Percentiles rank a stretch among this genome's conserved stretches.
These are phyloP conservation scores for Elymus sibiricus DNA, from an alignment of 176 grass and related monocot genomes.

Conservation along the genomic window DNA sequence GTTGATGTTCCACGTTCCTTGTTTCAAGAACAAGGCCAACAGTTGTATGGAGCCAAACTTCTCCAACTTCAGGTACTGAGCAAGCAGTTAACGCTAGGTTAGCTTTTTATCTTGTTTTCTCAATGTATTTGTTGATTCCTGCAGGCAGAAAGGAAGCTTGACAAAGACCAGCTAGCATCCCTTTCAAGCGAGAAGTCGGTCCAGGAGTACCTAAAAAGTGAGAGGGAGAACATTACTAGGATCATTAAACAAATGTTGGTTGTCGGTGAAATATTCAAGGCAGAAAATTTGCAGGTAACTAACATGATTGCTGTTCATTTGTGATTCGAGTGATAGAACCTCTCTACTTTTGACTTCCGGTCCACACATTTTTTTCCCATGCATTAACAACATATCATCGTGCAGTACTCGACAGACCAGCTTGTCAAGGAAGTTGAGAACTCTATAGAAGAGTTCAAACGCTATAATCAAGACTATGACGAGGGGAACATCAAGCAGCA, in stretches of 20 bases:
- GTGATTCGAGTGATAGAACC: not conserved
- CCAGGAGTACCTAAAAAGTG: constrained; percentile 66
- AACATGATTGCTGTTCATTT: not conserved
- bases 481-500: constrained; percentile 80
- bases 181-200: constrained; percentile 75
- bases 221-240: constrained; percentile 72
- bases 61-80: constrained; percentile 74
- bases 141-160: constrained; percentile 79
- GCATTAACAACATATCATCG: constrained; percentile 28
- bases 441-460: constrained; percentile 74
- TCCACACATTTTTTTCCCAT: not conserved
- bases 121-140: constrained; percentile 28
- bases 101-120: constrained; percentile 28
- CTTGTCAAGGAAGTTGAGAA: constrained; percentile 92
- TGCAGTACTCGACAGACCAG: constrained; percentile 81
- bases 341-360: not conserved
- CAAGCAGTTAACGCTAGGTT: constrained; percentile 10
- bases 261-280: constrained; percentile 87
- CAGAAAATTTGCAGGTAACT: constrained; percentile 89
- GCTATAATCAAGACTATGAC: constrained; percentile 87
- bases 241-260: constrained; percentile 97
- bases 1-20: constrained; percentile 88
- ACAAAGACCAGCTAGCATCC: constrained; percentile 73
- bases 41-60: constrained; percentile 93
- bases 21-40: constrained; percentile 95